Conservation (phyloP, 2,329 filamentous ascomycete genomes). For the Pseudocercospora musae region DNA sequence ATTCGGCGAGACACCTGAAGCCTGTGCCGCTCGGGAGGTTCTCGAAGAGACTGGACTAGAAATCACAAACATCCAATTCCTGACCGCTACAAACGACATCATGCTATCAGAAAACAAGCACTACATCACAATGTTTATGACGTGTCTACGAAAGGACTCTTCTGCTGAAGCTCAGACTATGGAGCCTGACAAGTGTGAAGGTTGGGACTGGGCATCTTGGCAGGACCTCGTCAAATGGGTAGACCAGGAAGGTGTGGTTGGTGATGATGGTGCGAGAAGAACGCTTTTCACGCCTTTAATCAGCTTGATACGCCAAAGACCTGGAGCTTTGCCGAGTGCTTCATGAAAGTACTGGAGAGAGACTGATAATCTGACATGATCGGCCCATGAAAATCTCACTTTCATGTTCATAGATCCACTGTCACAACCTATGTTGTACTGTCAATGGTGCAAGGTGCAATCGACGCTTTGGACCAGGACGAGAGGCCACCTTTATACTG, state of each 20-base stretch:
- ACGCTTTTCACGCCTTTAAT: conserved; percentile 49
- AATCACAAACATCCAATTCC: conserved; percentile 52
- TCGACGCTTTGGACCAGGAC: no score
- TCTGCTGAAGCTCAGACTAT: conserved; percentile 46
- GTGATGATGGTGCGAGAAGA: conserved; percentile 30
- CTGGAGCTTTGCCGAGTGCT: conserved; percentile 19
- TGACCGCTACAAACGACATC: conserved; percentile 65
- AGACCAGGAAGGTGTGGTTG: conserved; percentile 25
- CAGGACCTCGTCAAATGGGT: conserved; percentile 40
- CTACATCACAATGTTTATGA: conserved; percentile 71
- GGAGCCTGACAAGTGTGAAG: conserved; percentile 55
- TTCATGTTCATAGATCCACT: no score
- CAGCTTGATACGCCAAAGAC: conserved; percentile 44
- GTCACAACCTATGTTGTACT: no score
- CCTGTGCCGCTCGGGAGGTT: conserved; percentile 64
- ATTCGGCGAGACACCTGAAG: conserved; percentile 59
- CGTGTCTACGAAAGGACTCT: conserved; percentile 50
- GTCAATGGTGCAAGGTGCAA: no score
- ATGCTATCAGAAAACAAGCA: conserved; percentile 62
- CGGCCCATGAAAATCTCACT: no score
- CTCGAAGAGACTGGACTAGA: conserved; percentile 67
- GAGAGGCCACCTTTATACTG: no score
- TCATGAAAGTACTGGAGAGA: not conserved
- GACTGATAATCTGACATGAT: not conserved
- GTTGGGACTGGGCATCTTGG: conserved; percentile 55